These are phyloP conservation scores for Hanseniaspora hatyaiensis DNA, from an alignment of 805 yeast genomes.

Conservation along the genomic window DNA sequence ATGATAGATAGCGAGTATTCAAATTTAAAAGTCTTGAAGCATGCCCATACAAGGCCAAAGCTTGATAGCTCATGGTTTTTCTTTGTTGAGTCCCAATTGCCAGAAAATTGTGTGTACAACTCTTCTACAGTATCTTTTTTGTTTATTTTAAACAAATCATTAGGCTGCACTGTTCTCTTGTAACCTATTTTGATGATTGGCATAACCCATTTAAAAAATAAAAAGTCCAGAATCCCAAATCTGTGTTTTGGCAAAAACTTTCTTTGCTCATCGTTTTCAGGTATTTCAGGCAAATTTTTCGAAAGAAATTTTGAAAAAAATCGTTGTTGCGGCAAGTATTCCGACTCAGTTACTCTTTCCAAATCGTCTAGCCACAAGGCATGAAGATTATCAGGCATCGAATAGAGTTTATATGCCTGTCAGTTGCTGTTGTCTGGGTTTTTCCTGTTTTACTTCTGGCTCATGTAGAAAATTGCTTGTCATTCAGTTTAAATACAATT, in stretches of 20 bases:
- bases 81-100: constrained; percentile 22
- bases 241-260: constrained; percentile 32
- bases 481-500: too few species aligned
- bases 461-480: too few species aligned
- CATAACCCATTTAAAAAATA: constrained; percentile 47
- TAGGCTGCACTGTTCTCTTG: constrained; percentile 46
- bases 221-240: not conserved
- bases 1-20: constrained; percentile 34
- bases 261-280: constrained; percentile 36
- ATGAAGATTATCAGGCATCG: too few species aligned
- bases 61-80: constrained; percentile 32
- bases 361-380: constrained; percentile 20
- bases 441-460: too few species aligned
- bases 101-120: constrained; percentile 27
- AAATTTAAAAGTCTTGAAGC: constrained; percentile 40
- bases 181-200: constrained; percentile 51
- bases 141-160: constrained; percentile 38
- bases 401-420: too few species aligned
- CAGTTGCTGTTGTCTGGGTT: too few species aligned
- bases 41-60: constrained; percentile 32
- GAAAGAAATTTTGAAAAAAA: constrained; percentile 40
- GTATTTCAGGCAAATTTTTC: constrained; percentile 41
- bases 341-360: constrained; percentile 29
- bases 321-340: constrained; percentile 35
- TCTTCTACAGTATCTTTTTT: constrained; percentile 30